Percentiles rank a stretch among this genome's conserved stretches.
These are phyloP conservation scores for Xylaria sp. DNA, from an alignment of 2,329 filamentous ascomycete species.

Conservation along the genomic window DNA sequence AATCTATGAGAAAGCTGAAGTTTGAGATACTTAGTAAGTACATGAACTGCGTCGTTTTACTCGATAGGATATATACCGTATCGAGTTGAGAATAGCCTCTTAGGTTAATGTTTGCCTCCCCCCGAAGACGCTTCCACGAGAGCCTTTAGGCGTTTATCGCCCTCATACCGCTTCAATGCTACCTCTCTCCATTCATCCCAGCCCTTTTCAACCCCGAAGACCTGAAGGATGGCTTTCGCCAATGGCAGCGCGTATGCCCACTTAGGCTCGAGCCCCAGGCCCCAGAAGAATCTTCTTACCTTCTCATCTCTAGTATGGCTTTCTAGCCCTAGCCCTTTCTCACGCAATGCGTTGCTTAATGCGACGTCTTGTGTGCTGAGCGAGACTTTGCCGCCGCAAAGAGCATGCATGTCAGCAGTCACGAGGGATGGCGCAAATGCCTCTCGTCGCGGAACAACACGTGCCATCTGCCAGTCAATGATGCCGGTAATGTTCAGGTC, in stretches of 20 bases:
- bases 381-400: conserved; percentile 33
- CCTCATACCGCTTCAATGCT: conserved; percentile 7
- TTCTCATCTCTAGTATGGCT: conserved; percentile 33
- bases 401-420: conserved; percentile 35
- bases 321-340: conserved; percentile 22
- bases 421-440: conserved; percentile 36
- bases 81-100: background rate
- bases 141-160: conserved; percentile 10
- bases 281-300: conserved; percentile 37
- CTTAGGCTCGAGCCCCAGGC: conserved; percentile 33
- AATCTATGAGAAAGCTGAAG: background rate
- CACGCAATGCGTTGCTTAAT: conserved; percentile 18
- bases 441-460: conserved; percentile 41
- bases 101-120: background rate
- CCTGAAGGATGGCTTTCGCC: conserved; percentile 34
- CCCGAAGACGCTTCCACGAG: conserved; percentile 5
- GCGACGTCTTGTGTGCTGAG: conserved; percentile 29
- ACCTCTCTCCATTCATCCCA: conserved; percentile 1
- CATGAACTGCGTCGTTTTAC: background rate
- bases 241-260: conserved; percentile 35
- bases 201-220: conserved; percentile 1
- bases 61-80: background rate
- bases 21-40: background rate
- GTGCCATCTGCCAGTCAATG: conserved; percentile 54
- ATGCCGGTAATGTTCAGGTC: conserved; percentile 53